Conservation (phyloP, 768 basidiomycete species). For the Astraeus odoratus region DNA sequence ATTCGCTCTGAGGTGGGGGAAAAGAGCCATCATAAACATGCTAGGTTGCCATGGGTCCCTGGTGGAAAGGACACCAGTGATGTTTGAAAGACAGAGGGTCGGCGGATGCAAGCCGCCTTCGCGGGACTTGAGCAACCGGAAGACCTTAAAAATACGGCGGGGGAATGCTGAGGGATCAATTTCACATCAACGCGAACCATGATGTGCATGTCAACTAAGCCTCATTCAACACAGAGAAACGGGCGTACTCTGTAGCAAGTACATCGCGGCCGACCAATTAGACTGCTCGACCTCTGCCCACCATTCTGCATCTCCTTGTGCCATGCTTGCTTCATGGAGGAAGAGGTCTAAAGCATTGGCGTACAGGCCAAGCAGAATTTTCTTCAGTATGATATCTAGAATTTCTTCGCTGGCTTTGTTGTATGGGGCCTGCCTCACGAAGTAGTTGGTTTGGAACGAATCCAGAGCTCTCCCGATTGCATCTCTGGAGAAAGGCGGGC, state of each 20-base stretch:
- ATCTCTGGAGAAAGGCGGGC: conserved; percentile 14
- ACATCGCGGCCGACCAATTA: conserved; percentile 44
- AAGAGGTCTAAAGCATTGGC: conserved; percentile 57
- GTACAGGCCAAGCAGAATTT: conserved; percentile 53
- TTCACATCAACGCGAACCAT: conserved; percentile 3
- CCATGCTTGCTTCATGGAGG: conserved; percentile 57
- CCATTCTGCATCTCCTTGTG: conserved; percentile 78
- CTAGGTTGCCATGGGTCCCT: conserved; percentile 39
- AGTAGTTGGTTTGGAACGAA: conserved; percentile 11
- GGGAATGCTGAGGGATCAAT: conserved; percentile 17
- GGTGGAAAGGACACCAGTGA: conserved; percentile 45
- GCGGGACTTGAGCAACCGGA: conserved; percentile 35
- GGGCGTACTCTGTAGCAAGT: conserved; percentile 72
- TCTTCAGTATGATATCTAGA: conserved; percentile 36
- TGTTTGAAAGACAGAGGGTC: conserved; percentile 39
- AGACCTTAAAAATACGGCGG: conserved; percentile 23
- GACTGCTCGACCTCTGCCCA: conserved; percentile 74
- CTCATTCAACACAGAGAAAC: neutral
- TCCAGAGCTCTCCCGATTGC: conserved; percentile 12
- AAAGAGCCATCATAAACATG: conserved; percentile 50
- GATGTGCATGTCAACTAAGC: neutral
- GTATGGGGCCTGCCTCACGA: neutral
- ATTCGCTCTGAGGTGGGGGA: conserved; percentile 50
- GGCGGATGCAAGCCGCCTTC: conserved; percentile 42
- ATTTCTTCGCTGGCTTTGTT: conserved; percentile 4